Percentiles rank a stretch among this genome's conserved stretches.
These are phyloP conservation scores for Hymenoscyphus linearis DNA, from an alignment of 2,329 filamentous ascomycete species.

Conservation along the genomic window DNA sequence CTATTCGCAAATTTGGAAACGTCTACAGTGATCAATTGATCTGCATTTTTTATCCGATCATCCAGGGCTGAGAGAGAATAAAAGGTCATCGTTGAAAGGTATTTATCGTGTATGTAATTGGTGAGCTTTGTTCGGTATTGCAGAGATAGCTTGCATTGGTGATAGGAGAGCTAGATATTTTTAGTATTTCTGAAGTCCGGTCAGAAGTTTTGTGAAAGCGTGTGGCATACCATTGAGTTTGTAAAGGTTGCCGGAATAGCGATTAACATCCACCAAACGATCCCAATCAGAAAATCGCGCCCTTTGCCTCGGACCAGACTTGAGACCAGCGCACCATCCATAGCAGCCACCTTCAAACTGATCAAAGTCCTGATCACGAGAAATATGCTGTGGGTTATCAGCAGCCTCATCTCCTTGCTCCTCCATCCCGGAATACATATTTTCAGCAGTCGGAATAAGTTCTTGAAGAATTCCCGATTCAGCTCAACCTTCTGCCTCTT, in stretches of 20 bases:
- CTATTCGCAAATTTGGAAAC: constrained; percentile 95
- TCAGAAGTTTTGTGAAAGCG: background rate
- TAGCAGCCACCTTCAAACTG: constrained; percentile 90
- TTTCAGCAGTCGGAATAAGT: constrained; percentile 66
- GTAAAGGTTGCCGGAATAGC: constrained; percentile 95
- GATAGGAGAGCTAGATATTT: constrained; percentile 71
- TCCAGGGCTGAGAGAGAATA: constrained; percentile 94
- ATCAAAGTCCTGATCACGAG: constrained; percentile 85
- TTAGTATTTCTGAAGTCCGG: constrained; percentile 8
- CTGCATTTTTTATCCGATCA: constrained; percentile 96
- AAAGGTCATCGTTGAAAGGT: constrained; percentile 95
- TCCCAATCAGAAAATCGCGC: constrained; percentile 78
- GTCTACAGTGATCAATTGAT: constrained; percentile 95
- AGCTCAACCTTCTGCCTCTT: constrained; percentile 80
- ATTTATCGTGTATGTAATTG: constrained; percentile 91
- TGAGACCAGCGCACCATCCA: constrained; percentile 91
- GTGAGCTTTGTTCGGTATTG: constrained; percentile 91
- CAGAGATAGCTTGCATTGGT: constrained; percentile 89
- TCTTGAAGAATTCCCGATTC: constrained; percentile 73
- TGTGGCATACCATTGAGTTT: constrained; percentile 79
- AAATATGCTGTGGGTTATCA: constrained; percentile 91
- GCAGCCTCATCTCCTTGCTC: constrained; percentile 79
- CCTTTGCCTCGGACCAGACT: constrained; percentile 87
- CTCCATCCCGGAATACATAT: constrained; percentile 89
- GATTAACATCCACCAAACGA: constrained; percentile 98